These are phyloP conservation scores for Aspergillus flavus DNA, from an alignment of 2,329 filamentous ascomycete species.

Conservation along the genomic window DNA sequence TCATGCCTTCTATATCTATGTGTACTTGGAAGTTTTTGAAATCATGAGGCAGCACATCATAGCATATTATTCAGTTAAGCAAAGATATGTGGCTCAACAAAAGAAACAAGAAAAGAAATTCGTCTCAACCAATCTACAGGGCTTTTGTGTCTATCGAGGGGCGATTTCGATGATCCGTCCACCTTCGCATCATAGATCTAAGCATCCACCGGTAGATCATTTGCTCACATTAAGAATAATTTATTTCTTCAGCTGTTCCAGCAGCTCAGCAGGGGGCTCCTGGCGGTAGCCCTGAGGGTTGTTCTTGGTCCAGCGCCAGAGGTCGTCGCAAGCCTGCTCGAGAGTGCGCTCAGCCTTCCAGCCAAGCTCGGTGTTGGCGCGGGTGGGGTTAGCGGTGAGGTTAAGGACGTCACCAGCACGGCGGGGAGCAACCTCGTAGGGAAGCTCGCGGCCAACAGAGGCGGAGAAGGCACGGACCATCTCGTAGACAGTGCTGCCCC, in stretches of 20 bases:
- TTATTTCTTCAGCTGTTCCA: constrained; percentile 57
- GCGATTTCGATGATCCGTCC: background rate
- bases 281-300: constrained; percentile 95
- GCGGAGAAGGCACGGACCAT: constrained; percentile 93
- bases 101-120: constrained; percentile 34
- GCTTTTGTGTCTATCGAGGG: constrained; percentile 8
- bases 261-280: constrained; percentile 79
- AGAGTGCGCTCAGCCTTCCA: constrained; percentile 92
- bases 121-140: constrained; percentile 37
- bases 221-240: constrained; percentile 6
- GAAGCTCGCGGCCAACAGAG: constrained; percentile 81
- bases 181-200: background rate
- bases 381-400: constrained; percentile 85
- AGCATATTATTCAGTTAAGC: constrained; percentile 1
- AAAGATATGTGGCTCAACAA: constrained; percentile 6
- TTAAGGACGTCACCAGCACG: constrained; percentile 90
- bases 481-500: constrained; percentile 93
- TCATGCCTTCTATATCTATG: constrained; percentile 4
- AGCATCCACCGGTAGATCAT: background rate
- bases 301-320: constrained; percentile 97
- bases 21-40: background rate
- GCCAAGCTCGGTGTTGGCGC: constrained; percentile 83
- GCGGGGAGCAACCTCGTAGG: constrained; percentile 82
- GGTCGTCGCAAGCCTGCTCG: constrained; percentile 88
- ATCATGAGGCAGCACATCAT: background rate